phyloP scores from a whole-genome alignment of 2,329 filamentous ascomycete species.

The Paraconiothyrium brasiliense region DNA sequence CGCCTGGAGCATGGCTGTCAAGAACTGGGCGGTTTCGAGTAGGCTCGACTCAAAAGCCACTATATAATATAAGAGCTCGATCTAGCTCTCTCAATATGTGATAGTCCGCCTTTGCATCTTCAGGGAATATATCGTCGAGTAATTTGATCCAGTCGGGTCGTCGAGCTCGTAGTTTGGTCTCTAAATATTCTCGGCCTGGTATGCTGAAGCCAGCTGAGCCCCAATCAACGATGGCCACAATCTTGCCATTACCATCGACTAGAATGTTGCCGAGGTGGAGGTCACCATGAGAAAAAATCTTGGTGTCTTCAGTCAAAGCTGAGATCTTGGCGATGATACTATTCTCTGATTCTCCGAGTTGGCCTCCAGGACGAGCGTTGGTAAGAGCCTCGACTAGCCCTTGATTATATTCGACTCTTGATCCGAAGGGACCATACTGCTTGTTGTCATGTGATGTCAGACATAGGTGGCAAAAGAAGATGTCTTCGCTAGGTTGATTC shows the following conservation, averaged over 20 bases:
- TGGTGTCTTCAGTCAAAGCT: constrained; percentile 14
- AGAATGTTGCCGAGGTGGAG: constrained; percentile 23
- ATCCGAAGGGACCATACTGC: constrained; percentile 23
- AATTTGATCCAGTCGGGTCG: constrained; percentile 19
- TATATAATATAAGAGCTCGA: constrained; percentile 13
- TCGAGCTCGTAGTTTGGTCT: constrained; percentile 23
- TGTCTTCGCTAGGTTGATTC: constrained; percentile 22
- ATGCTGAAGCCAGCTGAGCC: constrained; percentile 30
- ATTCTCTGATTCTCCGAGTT: constrained; percentile 15
- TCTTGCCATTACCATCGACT: constrained; percentile 20
- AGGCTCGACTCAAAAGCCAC: not conserved
- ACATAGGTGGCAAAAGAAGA: constrained; percentile 26
- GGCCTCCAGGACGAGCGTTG: constrained; percentile 23
- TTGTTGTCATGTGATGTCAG: constrained; percentile 7
- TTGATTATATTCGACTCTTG: constrained; percentile 23
- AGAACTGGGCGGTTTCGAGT: too few species aligned
- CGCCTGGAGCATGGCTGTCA: too few species aligned
- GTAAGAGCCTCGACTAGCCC: constrained; percentile 25
- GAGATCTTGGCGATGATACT: constrained; percentile 19
- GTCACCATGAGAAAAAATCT: constrained; percentile 27
- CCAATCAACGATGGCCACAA: constrained; percentile 28
- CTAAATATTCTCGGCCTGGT: constrained; percentile 28
- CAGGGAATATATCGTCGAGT: constrained; percentile 7
- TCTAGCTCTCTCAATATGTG: constrained; percentile 16
- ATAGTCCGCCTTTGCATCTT: constrained; percentile 15